Evolutionary conservation across 306 rosid species (phyloP), one percentile per base, ranked within the genome.

Genomic region (Neltuma alba): DNA sequence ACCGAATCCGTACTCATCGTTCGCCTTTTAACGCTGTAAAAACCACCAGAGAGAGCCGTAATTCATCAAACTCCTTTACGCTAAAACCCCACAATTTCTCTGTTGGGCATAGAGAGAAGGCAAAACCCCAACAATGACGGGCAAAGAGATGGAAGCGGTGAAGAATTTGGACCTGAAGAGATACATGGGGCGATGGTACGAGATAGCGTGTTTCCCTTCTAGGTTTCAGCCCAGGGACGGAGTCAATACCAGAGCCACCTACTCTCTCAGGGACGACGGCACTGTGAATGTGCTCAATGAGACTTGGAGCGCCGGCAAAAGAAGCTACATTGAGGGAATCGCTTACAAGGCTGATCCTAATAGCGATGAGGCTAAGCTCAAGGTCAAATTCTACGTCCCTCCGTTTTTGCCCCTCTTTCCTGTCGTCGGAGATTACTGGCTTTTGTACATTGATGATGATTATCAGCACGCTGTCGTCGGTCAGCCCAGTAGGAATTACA

Each of bases 161-260:
- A 91, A 76, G 84, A 82, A 76, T 36, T 47, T 95, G 13, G 97
- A 95, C 71, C 14, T 95, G 42, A 48, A 86, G 74, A 71, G 92
- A 27, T 95, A 92, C 87, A 91, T 90, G 96, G 99, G 99, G 11
- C 85, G 97, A 2, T 95, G 99, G 99, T 95, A 92, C 66, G 99
- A 95, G 80, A 95, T 95, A 18, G 97, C 98, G 1, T 95, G 91
- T 20, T 89, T 92, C 62, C 99, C 97, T 18, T 91, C 98, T 4
- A 30, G 69, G 68, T 87, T 87, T 81, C 97, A 95, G 65, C 98
- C 97, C 13, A 89, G 63, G 38, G 85, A 74, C 52, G 98, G 99
- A 0, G 83, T 60, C 3, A 65, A 95, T 80, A 95, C 99, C 1
- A 81, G 98, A 75, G 98, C 99, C 9, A 95, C 99, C 0, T 95